These are phyloP conservation scores for Neofusicoccum sp. DNA, from an alignment of 2,329 filamentous ascomycete genomes.

Conservation along the genomic window DNA sequence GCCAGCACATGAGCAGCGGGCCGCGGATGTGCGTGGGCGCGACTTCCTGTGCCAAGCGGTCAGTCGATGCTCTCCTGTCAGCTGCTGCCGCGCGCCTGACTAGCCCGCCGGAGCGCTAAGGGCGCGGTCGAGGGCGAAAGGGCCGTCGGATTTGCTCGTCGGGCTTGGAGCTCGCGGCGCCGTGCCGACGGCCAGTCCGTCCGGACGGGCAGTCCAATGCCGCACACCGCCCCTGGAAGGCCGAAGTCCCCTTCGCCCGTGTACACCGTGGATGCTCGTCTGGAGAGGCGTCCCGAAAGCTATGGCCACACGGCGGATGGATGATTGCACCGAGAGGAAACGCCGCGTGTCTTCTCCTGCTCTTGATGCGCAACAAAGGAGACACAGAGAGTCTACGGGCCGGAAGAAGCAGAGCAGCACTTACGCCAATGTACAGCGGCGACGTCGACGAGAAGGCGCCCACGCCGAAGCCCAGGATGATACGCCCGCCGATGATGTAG, in stretches of 20 bases:
- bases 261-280: not conserved
- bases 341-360: not conserved
- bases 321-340: not conserved
- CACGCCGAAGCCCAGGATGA: constrained; percentile 33
- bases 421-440: constrained; percentile 37
- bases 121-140: too few species aligned
- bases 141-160: too few species aligned
- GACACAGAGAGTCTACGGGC: not conserved
- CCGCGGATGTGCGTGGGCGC: constrained; percentile 34
- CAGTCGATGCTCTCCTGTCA: not conserved
- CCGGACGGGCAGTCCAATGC: too few species aligned
- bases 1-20: constrained; percentile 42
- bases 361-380: not conserved
- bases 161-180: too few species aligned
- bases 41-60: constrained; percentile 23
- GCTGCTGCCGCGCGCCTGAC: not conserved
- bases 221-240: too few species aligned
- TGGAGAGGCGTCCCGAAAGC: not conserved
- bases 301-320: constrained; percentile 4
- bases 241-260: not conserved
- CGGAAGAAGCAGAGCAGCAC: not conserved
- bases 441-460: constrained; percentile 42
- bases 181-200: too few species aligned
- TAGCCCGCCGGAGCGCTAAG: too few species aligned
- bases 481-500: constrained; percentile 18